Evolutionary conservation across 345 rosid species (phyloP), one percentile per base, ranked within the genome.

Genomic region (Sisymbrium irio): DNA sequence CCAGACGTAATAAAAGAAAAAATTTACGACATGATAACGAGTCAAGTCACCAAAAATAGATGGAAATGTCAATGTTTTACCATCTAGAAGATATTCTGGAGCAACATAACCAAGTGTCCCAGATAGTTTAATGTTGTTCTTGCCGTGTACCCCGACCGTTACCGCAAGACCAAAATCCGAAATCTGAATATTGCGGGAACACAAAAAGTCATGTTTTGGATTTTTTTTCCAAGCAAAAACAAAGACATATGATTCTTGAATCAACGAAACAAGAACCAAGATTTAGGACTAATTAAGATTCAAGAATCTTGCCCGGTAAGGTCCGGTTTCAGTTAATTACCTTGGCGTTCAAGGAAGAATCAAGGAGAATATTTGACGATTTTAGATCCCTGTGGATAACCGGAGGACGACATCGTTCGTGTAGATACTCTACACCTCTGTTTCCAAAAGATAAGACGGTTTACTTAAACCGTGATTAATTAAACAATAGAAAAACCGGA

Each of bases 131-230:
- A 84, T 81, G 72, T 77, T 77, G 73, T 82, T 86, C 85, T 78
- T 87, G 74, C 87, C 83, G 15, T 83, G 84, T 51, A 83, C 51
- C 68, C 88, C 88, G 69, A 82, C 87, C 14, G 85, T 79, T 77
- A 95, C 88, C 25, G 99, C 97, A n/a, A 95, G 93, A 54, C 97
- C 97, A 20, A 95, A 95, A 85, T 95, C 99, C n/a, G 99, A 88
- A 9, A 95, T 84, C 99, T 95, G 88, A 71, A 77, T 55, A 22
- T 22, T 22, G 15, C 35, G 25, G 7, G 55, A 49, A 10, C 30
- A 9, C 12, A 47, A 28, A 5, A 7, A 13, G 4, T 20, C 44
- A 46, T 35, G 54, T 47, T 39, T 58, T 58, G 44, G 17, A 46
- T 47, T 47, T 14, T 49, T 19, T 65, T n/a, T 10, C 13, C 13